These are phyloP conservation scores for Mortierella hygrophila DNA, from an alignment of 192 early-diverging fungal genomes.

Conservation along the genomic window DNA sequence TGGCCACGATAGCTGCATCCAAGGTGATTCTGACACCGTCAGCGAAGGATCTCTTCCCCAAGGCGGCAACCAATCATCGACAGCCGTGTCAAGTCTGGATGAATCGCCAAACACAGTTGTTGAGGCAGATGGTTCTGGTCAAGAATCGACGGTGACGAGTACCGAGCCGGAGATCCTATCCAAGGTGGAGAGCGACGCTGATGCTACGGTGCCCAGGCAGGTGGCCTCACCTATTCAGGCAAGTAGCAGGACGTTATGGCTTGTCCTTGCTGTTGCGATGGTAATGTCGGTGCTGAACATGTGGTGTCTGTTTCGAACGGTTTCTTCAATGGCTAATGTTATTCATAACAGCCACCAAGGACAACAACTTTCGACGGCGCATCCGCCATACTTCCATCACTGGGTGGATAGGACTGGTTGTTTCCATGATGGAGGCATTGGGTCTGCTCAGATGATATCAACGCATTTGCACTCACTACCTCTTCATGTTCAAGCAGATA, in stretches of 20 bases:
- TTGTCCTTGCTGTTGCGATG: neutral
- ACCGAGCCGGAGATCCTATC: neutral
- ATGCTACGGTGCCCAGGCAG: neutral
- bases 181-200: neutral
- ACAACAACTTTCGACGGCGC: neutral
- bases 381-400: neutral
- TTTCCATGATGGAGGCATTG: neutral
- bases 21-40: neutral
- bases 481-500: conserved; percentile 17
- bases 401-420: neutral
- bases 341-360: neutral
- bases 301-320: conserved; percentile 20
- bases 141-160: neutral
- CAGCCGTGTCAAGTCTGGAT: neutral
- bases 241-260: neutral
- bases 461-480: neutral
- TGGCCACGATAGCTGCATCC: neutral
- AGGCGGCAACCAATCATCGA: neutral
- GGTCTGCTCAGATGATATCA: neutral
- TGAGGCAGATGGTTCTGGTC: neutral
- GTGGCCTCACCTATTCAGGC: neutral
- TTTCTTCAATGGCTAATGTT: conserved; percentile 20
- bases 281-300: conserved; percentile 23
- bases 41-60: neutral
- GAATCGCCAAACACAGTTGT: neutral